Evolutionary conservation across 2,329 filamentous ascomycete genomes (phyloP), one percentile per base, ranked within the genome.

Genomic region (Cordyceps tenuipes): DNA sequence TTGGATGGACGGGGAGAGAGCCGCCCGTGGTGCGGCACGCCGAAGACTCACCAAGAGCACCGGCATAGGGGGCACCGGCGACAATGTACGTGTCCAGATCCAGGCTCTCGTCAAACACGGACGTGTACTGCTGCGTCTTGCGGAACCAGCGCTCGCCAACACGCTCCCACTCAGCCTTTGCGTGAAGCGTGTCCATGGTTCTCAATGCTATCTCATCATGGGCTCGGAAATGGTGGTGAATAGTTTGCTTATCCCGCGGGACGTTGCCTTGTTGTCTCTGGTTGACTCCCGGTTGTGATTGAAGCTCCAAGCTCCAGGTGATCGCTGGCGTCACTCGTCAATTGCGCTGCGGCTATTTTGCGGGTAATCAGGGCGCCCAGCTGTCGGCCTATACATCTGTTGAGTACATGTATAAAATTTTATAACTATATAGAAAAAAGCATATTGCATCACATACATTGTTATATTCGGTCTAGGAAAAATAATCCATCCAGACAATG

Each of bases 41-140:
- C n/a, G n/a, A n/a, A 29, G 17, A 68, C 80, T 73, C 85, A 96
- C 92, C 92, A 78, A 97, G 81, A 71, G 94, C 92, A 69, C 94
- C 94, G 68, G 89, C 91, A 74, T 94, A 97, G 26, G 91, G 91
- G 72, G 94, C 95, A 70, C 92, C 94, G 61, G 88, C 87, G 69
- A 97, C 87, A 68, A 93, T 82, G 77, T 95, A 96, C 77, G 94
- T 95, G 78, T 97, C 92, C 66, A 99, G 83, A 76, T 99, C 92
- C 63, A 97, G 80, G 71, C 96, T 91, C 70, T 89, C 84, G 75
- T 96, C 91, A 73, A 97, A 99, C 65, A 97, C 84, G 65, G 87
- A 89, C 63, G 91, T 92, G 79, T 97, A 99, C 63, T 96, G 84
- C 74, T 93, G 89, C 61, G 90, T 87, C 78, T 96, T 97, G 73